Conservation (phyloP, 805 yeast genomes). For the Zygosaccharomyces bisporus region DNA sequence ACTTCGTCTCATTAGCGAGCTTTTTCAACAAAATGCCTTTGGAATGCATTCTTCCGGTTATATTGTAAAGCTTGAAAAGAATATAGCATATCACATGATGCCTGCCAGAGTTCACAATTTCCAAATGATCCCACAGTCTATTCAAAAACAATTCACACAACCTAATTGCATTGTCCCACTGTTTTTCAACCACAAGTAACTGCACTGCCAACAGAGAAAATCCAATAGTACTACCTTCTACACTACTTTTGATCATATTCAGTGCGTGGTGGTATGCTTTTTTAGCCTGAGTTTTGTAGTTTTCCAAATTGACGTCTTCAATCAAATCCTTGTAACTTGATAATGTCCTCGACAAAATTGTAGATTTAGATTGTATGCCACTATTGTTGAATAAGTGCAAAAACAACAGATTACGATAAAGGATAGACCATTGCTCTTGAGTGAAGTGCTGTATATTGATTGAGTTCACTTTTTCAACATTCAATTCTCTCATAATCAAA, state of each 20-base stretch:
- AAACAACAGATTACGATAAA: constrained; percentile 24
- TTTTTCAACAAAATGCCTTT: constrained; percentile 20
- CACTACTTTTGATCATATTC: constrained; percentile 23
- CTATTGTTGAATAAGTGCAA: constrained; percentile 29
- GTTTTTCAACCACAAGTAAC: constrained; percentile 26
- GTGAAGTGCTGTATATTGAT: constrained; percentile 25
- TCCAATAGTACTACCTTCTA: constrained; percentile 24
- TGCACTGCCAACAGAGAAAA: constrained; percentile 27
- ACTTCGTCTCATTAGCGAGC: constrained; percentile 5
- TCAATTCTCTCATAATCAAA: constrained; percentile 36
- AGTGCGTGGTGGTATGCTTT: constrained; percentile 26
- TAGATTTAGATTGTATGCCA: constrained; percentile 17
- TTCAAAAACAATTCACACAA: constrained; percentile 26
- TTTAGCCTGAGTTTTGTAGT: constrained; percentile 32
- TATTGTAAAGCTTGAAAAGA: constrained; percentile 27
- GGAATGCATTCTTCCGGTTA: constrained; percentile 23
- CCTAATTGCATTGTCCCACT: constrained; percentile 31
- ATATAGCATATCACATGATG: constrained; percentile 21
- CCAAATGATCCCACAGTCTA: constrained; percentile 9
- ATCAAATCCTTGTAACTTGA: constrained; percentile 24
- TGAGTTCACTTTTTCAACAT: constrained; percentile 24
- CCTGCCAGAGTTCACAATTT: background rate
- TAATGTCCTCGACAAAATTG: constrained; percentile 26
- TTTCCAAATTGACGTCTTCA: constrained; percentile 25
- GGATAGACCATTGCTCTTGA: constrained; percentile 25